Conservation (phyloP, 2,329 filamentous ascomycete genomes). For the Stachybotrys elegans region DNA sequence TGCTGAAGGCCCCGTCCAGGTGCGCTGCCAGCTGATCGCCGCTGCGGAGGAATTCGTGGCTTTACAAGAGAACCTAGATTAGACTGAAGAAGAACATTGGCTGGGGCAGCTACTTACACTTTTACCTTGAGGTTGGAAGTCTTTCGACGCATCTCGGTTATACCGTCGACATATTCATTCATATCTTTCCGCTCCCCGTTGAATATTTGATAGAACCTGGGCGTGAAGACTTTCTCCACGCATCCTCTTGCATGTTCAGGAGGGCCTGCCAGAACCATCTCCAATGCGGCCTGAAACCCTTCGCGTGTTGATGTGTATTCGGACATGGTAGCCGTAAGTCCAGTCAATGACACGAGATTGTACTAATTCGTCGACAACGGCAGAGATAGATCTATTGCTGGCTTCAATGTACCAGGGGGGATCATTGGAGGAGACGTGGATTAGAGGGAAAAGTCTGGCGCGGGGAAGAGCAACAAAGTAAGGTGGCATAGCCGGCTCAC, state of each 20-base stretch:
- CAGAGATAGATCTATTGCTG: no score
- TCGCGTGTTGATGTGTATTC: background rate
- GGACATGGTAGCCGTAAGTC: background rate
- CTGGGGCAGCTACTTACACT: background rate
- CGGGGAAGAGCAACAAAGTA: no score
- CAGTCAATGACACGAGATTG: no score
- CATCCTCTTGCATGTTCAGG: background rate
- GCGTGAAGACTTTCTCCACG: background rate
- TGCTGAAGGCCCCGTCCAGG: background rate
- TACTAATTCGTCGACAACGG: no score
- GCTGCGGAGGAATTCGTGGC: background rate
- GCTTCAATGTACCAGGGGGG: no score
- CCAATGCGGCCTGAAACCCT: background rate
- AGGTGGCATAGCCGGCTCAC: no score
- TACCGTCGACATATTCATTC: background rate
- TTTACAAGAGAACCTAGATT: background rate
- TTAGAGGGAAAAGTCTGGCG: no score
- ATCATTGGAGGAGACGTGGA: no score
- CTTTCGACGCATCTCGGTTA: background rate
- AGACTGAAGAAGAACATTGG: no score
- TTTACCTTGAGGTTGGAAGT: background rate
- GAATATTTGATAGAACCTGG: constrained; percentile 1
- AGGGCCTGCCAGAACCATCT: background rate
- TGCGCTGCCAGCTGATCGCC: background rate
- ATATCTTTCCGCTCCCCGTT: background rate